Evolutionary conservation across 345 rosid genomes (phyloP), one percentile per base, ranked within the genome.

Genomic region (Rhodamnia rubescens): DNA sequence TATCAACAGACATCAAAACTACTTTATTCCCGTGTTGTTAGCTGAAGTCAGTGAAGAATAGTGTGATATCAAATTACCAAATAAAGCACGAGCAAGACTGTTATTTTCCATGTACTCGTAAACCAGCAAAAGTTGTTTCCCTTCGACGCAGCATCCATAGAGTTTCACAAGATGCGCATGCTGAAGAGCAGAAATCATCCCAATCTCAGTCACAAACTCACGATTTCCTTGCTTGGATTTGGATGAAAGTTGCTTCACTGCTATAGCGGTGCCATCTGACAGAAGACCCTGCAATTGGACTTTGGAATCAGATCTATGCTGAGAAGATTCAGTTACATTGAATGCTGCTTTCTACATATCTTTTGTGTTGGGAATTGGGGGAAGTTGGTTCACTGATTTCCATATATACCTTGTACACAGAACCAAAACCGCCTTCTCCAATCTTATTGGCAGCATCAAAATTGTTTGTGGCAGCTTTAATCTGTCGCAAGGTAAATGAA

Each of bases 151-250:
- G 51, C 84, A 85, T 8, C 87, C 84, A 15, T 81, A 81, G 18
- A 85, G 84, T 83, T 85, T 85, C 20, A 85, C 84, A 18, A 85
- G 87, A 82, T 85, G 80, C 15, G 27, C 84, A 61, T 85, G 87
- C 7, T 81, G 87, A 50, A 85, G 81, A 20, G 87, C 87, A 13
- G 87, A 85, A 44, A 85, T 81, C 87, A 85, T 85, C 50, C 87
- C 87, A 32, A 85, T 58, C 84, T 85, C 87, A 81, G 58, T 85
- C 49, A 85, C 24, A 51, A 85, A 85, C n/a, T 85, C 87, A 29
- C 84, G 81, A 53, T 81, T 85, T 26, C 87, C 84, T 57, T 49
- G 87, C 87, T 85, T 85, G 29, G 84, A 85, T 50, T 85, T 85
- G 12, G 16, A 27, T 6, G 87, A 85, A 36, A 81, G 74, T 1